Evolutionary conservation across 306 rosid genomes (phyloP).

Genomic region (Prunus padus): DNA sequence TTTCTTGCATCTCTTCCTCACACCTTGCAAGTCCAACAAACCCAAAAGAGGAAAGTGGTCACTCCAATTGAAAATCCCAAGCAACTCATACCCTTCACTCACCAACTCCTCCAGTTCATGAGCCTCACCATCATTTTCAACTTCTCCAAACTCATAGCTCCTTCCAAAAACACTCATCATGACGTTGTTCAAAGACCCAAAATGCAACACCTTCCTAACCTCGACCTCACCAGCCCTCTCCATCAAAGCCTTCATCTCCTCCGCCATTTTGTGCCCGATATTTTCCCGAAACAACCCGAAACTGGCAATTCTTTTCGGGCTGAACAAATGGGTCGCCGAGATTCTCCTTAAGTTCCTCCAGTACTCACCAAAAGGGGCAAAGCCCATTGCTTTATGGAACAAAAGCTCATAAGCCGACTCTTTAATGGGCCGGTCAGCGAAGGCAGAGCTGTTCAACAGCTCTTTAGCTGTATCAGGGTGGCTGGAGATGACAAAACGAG

Average conservation of each 20-base stretch:
- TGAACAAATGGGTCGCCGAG: conserved; percentile 53
- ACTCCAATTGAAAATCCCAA: conserved; percentile 73
- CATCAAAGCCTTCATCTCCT: conserved; percentile 32
- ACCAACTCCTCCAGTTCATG: conserved; percentile 54
- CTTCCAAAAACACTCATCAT: conserved; percentile 75
- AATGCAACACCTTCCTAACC: conserved; percentile 53
- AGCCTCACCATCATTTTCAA: conserved; percentile 17
- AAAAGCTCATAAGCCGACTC: conserved; percentile 77
- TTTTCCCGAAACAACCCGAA: conserved; percentile 37
- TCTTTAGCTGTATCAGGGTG: conserved; percentile 69
- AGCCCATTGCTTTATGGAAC: conserved; percentile 76
- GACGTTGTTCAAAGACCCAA: conserved; percentile 62
- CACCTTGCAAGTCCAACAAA: conserved; percentile 68
- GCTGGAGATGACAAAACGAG: conserved; percentile 59
- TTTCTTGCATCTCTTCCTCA: conserved; percentile 58
- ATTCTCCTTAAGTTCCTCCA: conserved; percentile 81
- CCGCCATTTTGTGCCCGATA: conserved; percentile 43
- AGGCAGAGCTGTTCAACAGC: conserved; percentile 51
- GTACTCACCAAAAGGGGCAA: conserved; percentile 75
- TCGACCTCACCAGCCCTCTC: conserved; percentile 33
- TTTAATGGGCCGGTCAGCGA: conserved; percentile 71
- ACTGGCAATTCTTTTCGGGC: conserved; percentile 37
- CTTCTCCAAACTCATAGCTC: conserved; percentile 45
- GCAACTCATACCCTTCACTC: conserved; percentile 71
- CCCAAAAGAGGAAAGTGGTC: conserved; percentile 69